Percentiles rank a stretch among this genome's conserved stretches.
Conservation (phyloP, 495 filamentous ascomycete genomes). For the Penicillium longicatenatum region DNA sequence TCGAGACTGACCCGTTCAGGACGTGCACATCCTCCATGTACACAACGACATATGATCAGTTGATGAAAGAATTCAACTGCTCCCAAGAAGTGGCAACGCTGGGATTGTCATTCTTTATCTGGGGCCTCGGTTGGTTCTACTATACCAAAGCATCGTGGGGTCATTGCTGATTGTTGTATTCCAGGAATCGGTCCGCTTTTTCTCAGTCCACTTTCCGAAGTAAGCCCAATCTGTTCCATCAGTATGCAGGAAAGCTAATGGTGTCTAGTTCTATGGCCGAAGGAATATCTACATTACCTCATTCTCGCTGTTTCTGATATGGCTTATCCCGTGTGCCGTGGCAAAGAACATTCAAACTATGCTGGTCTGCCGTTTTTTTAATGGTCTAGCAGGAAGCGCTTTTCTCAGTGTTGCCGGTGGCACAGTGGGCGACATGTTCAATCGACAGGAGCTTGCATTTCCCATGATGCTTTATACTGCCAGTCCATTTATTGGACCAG, state of each 20-base stretch:
- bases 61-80: slow-evolving; percentile 72
- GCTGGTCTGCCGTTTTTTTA: slow-evolving; percentile 80
- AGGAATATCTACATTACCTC: slow-evolving; percentile 80
- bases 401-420: slow-evolving; percentile 91
- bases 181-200: slow-evolving; percentile 72
- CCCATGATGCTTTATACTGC: slow-evolving; percentile 84
- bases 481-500: slow-evolving; percentile 73
- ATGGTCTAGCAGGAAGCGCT: slow-evolving; percentile 80
- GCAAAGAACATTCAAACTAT: slow-evolving; percentile 82
- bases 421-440: slow-evolving; percentile 88
- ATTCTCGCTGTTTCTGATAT: slow-evolving; percentile 78
- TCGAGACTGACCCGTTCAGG: slow-evolving; percentile 38
- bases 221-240: slow-evolving; percentile 18
- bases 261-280: slow-evolving; percentile 82
- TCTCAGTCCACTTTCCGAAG: slow-evolving; percentile 65
- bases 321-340: slow-evolving; percentile 85
- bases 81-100: slow-evolving; percentile 73
- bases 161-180: slow-evolving; percentile 11
- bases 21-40: slow-evolving; percentile 91
- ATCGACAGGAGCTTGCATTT: slow-evolving; percentile 67
- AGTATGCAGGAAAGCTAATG: slow-evolving; percentile 21
- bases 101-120: slow-evolving; percentile 78
- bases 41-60: slow-evolving; percentile 80
- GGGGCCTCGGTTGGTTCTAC: slow-evolving; percentile 55
- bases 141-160: slow-evolving; percentile 15